Evolutionary conservation across 257 asterid species (phyloP).

Genomic region (Hygrophila difformis): DNA sequence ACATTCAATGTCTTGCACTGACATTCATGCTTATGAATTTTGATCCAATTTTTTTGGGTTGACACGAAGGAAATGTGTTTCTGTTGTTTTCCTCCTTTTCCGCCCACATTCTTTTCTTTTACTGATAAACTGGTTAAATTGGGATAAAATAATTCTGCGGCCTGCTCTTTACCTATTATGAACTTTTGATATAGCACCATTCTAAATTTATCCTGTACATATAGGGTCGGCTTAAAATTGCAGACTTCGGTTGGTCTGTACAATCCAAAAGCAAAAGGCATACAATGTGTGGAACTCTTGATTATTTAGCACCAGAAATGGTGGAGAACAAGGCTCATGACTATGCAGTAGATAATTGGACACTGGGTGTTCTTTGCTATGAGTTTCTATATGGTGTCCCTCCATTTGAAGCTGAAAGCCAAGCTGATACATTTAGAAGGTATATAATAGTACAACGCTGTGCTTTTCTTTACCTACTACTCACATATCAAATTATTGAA

Average conservation of each 20-base stretch:
- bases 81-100: too few species aligned
- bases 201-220: slow-evolving; percentile 7
- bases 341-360: slow-evolving; percentile 90
- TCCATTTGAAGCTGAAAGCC: slow-evolving; percentile 90
- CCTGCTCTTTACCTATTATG: too few species aligned
- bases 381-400: slow-evolving; percentile 82
- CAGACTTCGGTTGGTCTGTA: slow-evolving; percentile 97
- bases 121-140: too few species aligned
- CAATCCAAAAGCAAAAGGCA: slow-evolving; percentile 76
- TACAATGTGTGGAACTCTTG: slow-evolving; percentile 94
- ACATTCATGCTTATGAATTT: too few species aligned
- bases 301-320: slow-evolving; percentile 97
- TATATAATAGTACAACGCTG: slow-evolving; percentile 11
- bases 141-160: too few species aligned
- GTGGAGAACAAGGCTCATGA: slow-evolving; percentile 89
- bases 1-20: too few species aligned
- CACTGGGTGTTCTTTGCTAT: slow-evolving; percentile 79
- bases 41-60: too few species aligned
- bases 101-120: too few species aligned
- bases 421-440: slow-evolving; percentile 78
- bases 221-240: slow-evolving; percentile 84
- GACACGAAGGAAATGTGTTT: too few species aligned
- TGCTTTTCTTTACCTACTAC: slow-evolving; percentile 1
- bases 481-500: too few species aligned
- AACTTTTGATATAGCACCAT: slow-evolving; percentile 7